Evolutionary conservation across 139 green algal genomes (phyloP), one percentile per base, ranked within the genome.

Genomic region (Mesotaenium endlicherianum): DNA sequence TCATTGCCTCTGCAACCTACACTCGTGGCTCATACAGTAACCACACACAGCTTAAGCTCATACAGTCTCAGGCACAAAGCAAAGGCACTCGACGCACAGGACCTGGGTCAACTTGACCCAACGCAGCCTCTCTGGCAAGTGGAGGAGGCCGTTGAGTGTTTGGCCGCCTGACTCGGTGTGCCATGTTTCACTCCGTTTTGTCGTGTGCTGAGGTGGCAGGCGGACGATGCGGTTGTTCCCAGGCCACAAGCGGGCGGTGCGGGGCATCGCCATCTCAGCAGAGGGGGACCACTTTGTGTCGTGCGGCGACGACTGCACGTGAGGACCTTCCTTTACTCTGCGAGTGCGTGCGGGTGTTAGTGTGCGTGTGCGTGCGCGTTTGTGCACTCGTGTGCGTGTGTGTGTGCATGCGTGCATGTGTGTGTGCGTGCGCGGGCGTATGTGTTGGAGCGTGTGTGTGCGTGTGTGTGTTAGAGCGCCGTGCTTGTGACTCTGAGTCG

Each of bases 291-390:
- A 84, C 0, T 83, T 82, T 4, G 89, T 99, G 0, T 97, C 93
- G 1, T 95, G 90, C 83, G 87, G 89, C 78, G 93, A 91, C 67
- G 97, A 99, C 85, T 93, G 90, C 87, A 97, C 91, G 17, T 88
- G 60, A 70, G 82, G 85, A 3, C n/a, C 38, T 30, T 77, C 3
- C 38, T 53, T 34, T 8, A 8, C 8, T 57, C 8, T 57, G 60
- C 42, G 60, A 44, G 6, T 72, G 60, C 3, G 42, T 45, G 60
- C 3, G 1, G 30, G 5, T n/a, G n/a, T n/a, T n/a, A n/a, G n/a
- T n/a, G n/a, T n/a, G n/a, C n/a, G n/a, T n/a, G n/a, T n/a, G n/a
- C 1, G 0, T 8, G 60, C 40, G 4, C 41, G 59, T 34, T 43
- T 41, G 59, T 42, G 59, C 8, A 31, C 4, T n/a, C 4, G 16